Evolutionary conservation across 306 rosid species (phyloP).

Genomic region (Arachis stenosperma): DNA sequence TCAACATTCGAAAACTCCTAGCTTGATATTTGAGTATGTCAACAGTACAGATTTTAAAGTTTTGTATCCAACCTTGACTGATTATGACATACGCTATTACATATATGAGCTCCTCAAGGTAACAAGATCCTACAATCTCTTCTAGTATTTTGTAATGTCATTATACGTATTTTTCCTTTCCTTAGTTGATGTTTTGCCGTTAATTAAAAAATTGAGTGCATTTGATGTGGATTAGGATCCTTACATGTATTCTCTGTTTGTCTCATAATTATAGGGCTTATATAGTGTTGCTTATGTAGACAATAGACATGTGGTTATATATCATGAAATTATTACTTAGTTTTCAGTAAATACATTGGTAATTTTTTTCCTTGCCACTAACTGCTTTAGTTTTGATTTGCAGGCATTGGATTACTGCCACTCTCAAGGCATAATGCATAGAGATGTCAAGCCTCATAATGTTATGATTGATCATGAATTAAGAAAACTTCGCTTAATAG

Average conservation of each 20-base stretch:
- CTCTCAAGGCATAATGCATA: conserved; percentile 84
- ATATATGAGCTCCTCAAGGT: conserved; percentile 91
- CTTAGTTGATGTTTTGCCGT: neutral
- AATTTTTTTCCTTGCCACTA: conserved; percentile 15
- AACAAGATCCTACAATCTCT: conserved; percentile 26
- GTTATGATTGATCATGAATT: conserved; percentile 86
- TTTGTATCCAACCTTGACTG: conserved; percentile 80
- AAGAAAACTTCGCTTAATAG: conserved; percentile 83
- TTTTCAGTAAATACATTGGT: neutral
- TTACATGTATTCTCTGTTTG: conserved; percentile 11
- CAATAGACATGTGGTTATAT: too few species aligned
- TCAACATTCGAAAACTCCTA: conserved; percentile 86
- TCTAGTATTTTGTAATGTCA: neutral
- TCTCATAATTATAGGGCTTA: neutral
- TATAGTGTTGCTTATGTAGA: conserved; percentile 5
- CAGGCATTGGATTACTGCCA: conserved; percentile 86
- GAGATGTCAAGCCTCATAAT: conserved; percentile 87
- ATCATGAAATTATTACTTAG: neutral
- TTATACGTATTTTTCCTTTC: conserved; percentile 27
- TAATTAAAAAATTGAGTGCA: neutral
- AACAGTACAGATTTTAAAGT: conserved; percentile 85
- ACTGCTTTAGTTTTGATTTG: conserved; percentile 31
- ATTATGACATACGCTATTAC: conserved; percentile 89
- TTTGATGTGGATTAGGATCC: conserved; percentile 14
- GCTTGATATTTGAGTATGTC: conserved; percentile 81